phyloP scores from a whole-genome alignment of 2,329 filamentous ascomycete species.

The Aspergillus flavus region DNA sequence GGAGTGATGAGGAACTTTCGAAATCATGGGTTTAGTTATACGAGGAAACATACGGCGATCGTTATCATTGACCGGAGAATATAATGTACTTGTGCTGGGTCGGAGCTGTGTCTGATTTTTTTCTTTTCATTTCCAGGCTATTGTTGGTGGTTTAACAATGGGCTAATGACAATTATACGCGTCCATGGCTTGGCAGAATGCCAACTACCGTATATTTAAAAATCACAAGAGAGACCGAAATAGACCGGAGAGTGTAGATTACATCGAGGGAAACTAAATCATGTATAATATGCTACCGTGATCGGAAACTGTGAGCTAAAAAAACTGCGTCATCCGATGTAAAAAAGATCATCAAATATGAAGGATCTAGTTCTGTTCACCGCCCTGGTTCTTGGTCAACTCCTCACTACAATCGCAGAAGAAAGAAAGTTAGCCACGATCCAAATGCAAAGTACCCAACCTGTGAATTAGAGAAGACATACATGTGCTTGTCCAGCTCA shows the following conservation, averaged over 20 bases:
- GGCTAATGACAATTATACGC: conserved; percentile 6
- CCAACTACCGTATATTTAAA: neutral
- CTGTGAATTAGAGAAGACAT: conserved; percentile 38
- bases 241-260: conserved; percentile 13
- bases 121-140: neutral
- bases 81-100: conserved; percentile 12
- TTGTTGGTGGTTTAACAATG: conserved; percentile 4
- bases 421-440: neutral
- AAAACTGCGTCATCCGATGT: neutral
- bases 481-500: conserved; percentile 87
- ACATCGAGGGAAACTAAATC: conserved; percentile 14
- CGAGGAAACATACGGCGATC: conserved; percentile 3
- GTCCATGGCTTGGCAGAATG: neutral
- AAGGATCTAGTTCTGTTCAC: conserved; percentile 55
- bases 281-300: neutral
- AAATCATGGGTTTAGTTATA: neutral
- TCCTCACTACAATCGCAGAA: conserved; percentile 62
- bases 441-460: neutral
- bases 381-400: conserved; percentile 71
- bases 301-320: neutral
- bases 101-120: neutral
- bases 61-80: conserved; percentile 4
- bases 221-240: neutral
- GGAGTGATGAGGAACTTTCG: neutral
- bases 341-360: neutral